A percentile compares a stretch with the other conserved stretches of the same genome.
These are phyloP conservation scores for Boletus rubescentipes DNA, from an alignment of 768 basidiomycete genomes.

Conservation along the genomic window DNA sequence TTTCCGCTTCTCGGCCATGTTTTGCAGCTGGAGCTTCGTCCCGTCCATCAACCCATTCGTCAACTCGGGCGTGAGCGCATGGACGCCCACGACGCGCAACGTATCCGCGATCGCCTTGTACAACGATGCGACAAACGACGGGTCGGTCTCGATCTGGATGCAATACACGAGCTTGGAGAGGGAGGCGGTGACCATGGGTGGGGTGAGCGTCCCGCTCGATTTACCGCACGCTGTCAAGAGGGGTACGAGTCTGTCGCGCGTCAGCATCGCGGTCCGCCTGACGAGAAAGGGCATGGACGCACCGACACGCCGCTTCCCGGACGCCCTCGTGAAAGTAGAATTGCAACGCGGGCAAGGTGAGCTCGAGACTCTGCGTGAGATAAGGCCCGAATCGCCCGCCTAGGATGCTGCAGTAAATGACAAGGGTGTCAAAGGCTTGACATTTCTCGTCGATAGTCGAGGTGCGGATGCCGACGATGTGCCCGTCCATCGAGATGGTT, in stretches of 20 bases:
- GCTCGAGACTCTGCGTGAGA: slow-evolving; percentile 65
- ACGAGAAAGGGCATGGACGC: slow-evolving; percentile 23
- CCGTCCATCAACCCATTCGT: slow-evolving; percentile 60
- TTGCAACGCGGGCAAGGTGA: slow-evolving; percentile 65
- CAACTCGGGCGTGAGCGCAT: slow-evolving; percentile 52
- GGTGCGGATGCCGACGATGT: slow-evolving; percentile 73
- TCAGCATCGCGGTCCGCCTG: neutral
- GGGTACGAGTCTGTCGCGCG: slow-evolving; percentile 59
- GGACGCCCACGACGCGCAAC: slow-evolving; percentile 56
- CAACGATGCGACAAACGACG: slow-evolving; percentile 75
- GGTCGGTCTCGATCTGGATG: slow-evolving; percentile 66
- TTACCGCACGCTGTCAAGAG: slow-evolving; percentile 71
- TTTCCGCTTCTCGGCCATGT: slow-evolving; percentile 67
- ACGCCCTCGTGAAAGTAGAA: slow-evolving; percentile 89
- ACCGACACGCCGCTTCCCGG: slow-evolving; percentile 75
- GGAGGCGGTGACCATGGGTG: slow-evolving; percentile 66
- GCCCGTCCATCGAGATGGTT: slow-evolving; percentile 74
- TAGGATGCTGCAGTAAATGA: slow-evolving; percentile 74
- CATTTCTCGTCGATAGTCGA: slow-evolving; percentile 85
- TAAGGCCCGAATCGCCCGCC: slow-evolving; percentile 69
- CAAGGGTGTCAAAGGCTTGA: slow-evolving; percentile 83
- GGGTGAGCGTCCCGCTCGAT: slow-evolving; percentile 58
- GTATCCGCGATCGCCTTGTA: slow-evolving; percentile 70
- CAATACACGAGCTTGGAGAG: slow-evolving; percentile 64
- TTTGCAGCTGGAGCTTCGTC: slow-evolving; percentile 67